Base-by-base conservation (phyloP, 2,329 filamentous ascomycete species). In the Monilinia laxa region DNA sequence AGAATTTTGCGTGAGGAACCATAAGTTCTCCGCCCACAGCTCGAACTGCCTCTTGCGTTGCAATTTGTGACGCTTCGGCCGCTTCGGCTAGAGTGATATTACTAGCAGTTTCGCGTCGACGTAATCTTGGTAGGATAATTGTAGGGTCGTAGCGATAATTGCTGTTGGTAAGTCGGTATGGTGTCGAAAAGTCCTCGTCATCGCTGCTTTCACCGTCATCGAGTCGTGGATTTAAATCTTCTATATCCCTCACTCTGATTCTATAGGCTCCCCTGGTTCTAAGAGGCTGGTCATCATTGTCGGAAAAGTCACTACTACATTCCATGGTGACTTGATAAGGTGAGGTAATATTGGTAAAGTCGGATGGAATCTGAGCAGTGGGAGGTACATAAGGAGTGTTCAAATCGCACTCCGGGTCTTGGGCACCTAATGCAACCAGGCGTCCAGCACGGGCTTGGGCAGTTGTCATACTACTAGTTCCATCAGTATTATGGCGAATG, bases 1-100 rank as follows among this genome's bases (percentile, higher is more conserved):
- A 90, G 79, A 98, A 97, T 38, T 87, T 86, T 2, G 92, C 92
- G 77, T 92, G 87, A 0, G 92, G 92, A 45, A 83, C 82, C 78
- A 93, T 83, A 5, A 91, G 79, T 53, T 85, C 84, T 38, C 84
- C 84, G 4, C 84, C 84, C 1, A 85, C 84, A 2, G 84, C 84
- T 66, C 81, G 80, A 18, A 84, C 80, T 1, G 84, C 82, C 73
- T 87, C 85, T 68, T 87, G 84, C 1, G 83, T 84, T 18, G 83
- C 83, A 40, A 80, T 78, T 71, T 84, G 81, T 51, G 68, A 71
- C 54, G 75, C 72, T 64, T 76, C 74, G 2, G 69, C 71, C 4
- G 73, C 72, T 66, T 73, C 73, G 11, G 74, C 70, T 23, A 76
- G 68, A 1, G 75, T 74, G 52, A 76, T 76, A 53, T 75, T 75